Conservation (phyloP, 1,284 basidiomycete genomes). For the Heterobasidion parviporum region DNA sequence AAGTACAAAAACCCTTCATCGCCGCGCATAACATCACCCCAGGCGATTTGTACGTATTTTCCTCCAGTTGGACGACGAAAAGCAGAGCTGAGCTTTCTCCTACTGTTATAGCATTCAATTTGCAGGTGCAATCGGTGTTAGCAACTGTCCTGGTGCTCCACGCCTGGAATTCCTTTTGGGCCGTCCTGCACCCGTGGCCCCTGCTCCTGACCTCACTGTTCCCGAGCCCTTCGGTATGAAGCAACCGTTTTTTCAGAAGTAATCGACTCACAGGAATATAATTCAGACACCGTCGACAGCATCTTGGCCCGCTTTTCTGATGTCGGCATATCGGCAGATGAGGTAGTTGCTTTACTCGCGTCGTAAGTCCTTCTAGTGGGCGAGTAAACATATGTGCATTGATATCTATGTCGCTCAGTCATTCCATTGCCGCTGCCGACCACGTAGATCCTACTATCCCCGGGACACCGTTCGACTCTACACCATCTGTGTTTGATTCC, state of each 20-base stretch:
- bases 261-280: not conserved
- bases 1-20: slow-evolving; percentile 12
- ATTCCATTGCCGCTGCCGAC: slow-evolving; percentile 10
- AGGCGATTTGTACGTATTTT: slow-evolving; percentile 14
- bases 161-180: slow-evolving; percentile 17
- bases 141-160: slow-evolving; percentile 21
- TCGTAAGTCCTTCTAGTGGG: slow-evolving; percentile 3
- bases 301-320: slow-evolving; percentile 16
- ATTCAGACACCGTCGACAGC: slow-evolving; percentile 12
- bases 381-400: not conserved
- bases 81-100: not conserved
- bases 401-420: not conserved
- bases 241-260: not conserved
- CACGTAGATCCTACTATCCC: slow-evolving; percentile 5
- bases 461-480: slow-evolving; percentile 14
- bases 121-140: slow-evolving; percentile 17
- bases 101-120: slow-evolving; percentile 15
- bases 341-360: slow-evolving; percentile 11
- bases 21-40: slow-evolving; percentile 12
- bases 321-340: slow-evolving; percentile 11
- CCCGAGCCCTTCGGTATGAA: slow-evolving; percentile 8
- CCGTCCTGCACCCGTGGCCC: slow-evolving; percentile 16
- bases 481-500: slow-evolving; percentile 1
- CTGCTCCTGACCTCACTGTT: slow-evolving; percentile 14
- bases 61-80: not conserved